Conservation (phyloP, 2,329 filamentous ascomycete species). For the Penicillium sclerotiorum region DNA sequence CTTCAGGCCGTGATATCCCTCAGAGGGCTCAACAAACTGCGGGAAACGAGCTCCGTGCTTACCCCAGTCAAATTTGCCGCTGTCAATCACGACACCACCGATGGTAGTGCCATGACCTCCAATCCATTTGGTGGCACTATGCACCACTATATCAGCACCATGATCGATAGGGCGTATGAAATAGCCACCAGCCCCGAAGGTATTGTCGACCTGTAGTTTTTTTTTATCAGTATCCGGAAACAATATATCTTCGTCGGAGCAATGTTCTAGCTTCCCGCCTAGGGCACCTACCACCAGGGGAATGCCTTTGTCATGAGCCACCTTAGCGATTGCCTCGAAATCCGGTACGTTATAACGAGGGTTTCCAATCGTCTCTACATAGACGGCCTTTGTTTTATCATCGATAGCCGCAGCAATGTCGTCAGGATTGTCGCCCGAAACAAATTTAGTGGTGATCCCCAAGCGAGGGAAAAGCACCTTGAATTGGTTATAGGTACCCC, state of each 20-base stretch:
- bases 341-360: constrained; percentile 92
- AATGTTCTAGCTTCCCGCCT: no score
- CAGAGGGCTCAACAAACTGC: constrained; percentile 82
- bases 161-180: constrained; percentile 84
- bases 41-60: constrained; percentile 82
- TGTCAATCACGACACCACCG: constrained; percentile 81
- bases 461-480: constrained; percentile 88
- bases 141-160: constrained; percentile 90
- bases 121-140: constrained; percentile 97
- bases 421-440: constrained; percentile 75
- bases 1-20: constrained; percentile 53
- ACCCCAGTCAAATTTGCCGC: constrained; percentile 93
- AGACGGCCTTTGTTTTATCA: constrained; percentile 90
- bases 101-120: constrained; percentile 93
- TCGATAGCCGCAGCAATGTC: constrained; percentile 84
- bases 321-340: constrained; percentile 80
- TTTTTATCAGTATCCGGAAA: no score
- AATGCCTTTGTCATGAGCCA: constrained; percentile 71
- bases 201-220: constrained; percentile 76
- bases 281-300: constrained; percentile 63
- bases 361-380: constrained; percentile 91
- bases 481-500: constrained; percentile 96
- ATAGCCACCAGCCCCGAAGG: constrained; percentile 90
- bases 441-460: constrained; percentile 85
- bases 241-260: no score